Base-by-base conservation (phyloP, 768 basidiomycete genomes). In the Suillus tomentosus region DNA sequence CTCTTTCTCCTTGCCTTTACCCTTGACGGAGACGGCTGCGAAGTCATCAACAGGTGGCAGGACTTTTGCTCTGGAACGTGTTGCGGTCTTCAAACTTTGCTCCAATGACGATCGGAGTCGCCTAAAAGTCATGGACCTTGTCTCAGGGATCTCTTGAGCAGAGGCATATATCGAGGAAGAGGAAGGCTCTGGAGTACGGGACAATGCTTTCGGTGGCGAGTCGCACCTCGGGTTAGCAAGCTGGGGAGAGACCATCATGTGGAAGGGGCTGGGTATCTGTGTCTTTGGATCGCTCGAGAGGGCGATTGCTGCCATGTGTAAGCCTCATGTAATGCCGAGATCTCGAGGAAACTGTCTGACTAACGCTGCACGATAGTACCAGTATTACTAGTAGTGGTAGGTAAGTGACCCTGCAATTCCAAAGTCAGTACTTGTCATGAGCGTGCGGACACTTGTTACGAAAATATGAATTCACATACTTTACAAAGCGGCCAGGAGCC, bases 21-120 rank as follows among this genome's bases (percentile, higher is more conserved):
- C 80, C 69, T 81, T 83, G 54, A 72, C 66, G 13, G 79, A 79
- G 64, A 83, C 70, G 50, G 82, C 75, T 50, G 81, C 80, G 67
- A 80, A 79, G 50, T 85, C 80, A 67, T 82, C 82, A 43, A 71
- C 68, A 37, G 73, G 60, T 58, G 73, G 69, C 2, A 79, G 69
- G 9, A 74, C 55, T 67, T 82, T 82, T 24, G 71, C 74, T 77
- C 79, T 85, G 42, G 87, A 84, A 61, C 86, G 81, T 13, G 87
- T 87, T 60, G 87, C 87, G 14, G 84, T 82, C 58, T 87, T 84
- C 45, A 91, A 67, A 69, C 84, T 87, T 67, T 90, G 86, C 69
- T 89, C 89, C 27, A 92, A 75, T 6, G 88, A 85, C 3, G 88
- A 85, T 62, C 87, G 85, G 63, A 91, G 76, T 48, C 88, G 85